Percentiles rank a stretch among this genome's conserved stretches.
phyloP scores from a whole-genome alignment of 1,284 basidiomycete species.

The Apiotrichum siamense region DNA sequence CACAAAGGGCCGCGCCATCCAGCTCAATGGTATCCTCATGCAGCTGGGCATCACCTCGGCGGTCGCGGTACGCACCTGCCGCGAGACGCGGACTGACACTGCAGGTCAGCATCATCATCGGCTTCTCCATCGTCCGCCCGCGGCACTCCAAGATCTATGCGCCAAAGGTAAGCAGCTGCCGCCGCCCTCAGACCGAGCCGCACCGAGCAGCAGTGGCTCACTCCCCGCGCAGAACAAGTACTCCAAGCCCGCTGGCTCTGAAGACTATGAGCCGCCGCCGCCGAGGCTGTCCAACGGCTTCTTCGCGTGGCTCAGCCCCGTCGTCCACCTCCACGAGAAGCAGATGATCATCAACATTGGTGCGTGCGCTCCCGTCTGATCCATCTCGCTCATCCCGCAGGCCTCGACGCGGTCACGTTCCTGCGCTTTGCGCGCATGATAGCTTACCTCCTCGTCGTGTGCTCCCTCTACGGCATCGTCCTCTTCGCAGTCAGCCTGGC shows the following conservation, averaged over 20 bases:
- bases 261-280: slow-evolving; percentile 44
- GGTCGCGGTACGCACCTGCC: too few relatives aligned
- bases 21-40: too few relatives aligned
- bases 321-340: slow-evolving; percentile 75
- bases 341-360: slow-evolving; percentile 83
- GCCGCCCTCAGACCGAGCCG: too few relatives aligned
- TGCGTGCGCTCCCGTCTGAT: slow-evolving; percentile 13
- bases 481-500: slow-evolving; percentile 60
- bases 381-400: background rate
- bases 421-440: slow-evolving; percentile 86
- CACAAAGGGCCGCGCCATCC: too few relatives aligned
- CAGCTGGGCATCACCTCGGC: too few relatives aligned
- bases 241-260: slow-evolving; percentile 49
- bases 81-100: slow-evolving; percentile 39
- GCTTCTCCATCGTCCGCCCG: slow-evolving; percentile 71
- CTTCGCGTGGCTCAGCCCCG: slow-evolving; percentile 82
- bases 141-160: slow-evolving; percentile 58
- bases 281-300: slow-evolving; percentile 67
- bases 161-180: slow-evolving; percentile 52
- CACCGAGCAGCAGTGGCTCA: too few relatives aligned
- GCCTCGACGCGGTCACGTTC: slow-evolving; percentile 87
- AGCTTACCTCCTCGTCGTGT: slow-evolving; percentile 58
- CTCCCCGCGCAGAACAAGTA: slow-evolving; percentile 79
- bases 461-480: slow-evolving; percentile 63
- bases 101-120: slow-evolving; percentile 58